A percentile compares a stretch with the other conserved stretches of the same genome.
Conservation (phyloP, 1,139 yeast genomes). For the Sugiyamaella grinbergsii region DNA sequence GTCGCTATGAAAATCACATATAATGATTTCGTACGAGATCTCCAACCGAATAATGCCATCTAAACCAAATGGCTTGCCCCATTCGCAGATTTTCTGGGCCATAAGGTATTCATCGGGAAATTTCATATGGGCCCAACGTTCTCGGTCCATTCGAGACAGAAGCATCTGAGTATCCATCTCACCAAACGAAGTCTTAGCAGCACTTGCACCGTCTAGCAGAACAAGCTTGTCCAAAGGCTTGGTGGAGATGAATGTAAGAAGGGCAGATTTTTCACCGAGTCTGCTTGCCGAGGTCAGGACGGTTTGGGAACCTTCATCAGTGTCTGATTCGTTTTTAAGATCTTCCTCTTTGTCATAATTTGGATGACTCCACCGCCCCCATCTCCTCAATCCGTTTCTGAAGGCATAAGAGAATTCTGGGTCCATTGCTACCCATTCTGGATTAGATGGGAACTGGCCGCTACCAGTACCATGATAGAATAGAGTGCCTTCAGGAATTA, state of each 20-base stretch:
- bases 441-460: conserved; percentile 46
- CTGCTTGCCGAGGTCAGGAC: neutral
- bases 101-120: conserved; percentile 19
- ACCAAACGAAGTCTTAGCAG: conserved; percentile 52
- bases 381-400: conserved; percentile 33
- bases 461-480: conserved; percentile 57
- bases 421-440: conserved; percentile 63
- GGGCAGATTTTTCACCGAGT: conserved; percentile 14
- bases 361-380: conserved; percentile 4
- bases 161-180: conserved; percentile 61
- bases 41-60: conserved; percentile 58
- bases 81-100: conserved; percentile 48
- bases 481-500: conserved; percentile 56
- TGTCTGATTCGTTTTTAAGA: neutral
- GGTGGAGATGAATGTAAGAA: conserved; percentile 50
- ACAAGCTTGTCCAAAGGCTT: conserved; percentile 52
- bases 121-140: conserved; percentile 25
- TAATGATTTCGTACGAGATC: conserved; percentile 56
- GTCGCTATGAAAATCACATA: conserved; percentile 53
- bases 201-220: conserved; percentile 59
- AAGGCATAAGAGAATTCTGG: conserved; percentile 57
- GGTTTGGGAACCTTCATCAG: no score
- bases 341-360: neutral
- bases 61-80: conserved; percentile 53
- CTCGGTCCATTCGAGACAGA: conserved; percentile 39